Evolutionary conservation across 2,329 filamentous ascomycete genomes (phyloP).

Genomic region (Stenocarpella maydis): DNA sequence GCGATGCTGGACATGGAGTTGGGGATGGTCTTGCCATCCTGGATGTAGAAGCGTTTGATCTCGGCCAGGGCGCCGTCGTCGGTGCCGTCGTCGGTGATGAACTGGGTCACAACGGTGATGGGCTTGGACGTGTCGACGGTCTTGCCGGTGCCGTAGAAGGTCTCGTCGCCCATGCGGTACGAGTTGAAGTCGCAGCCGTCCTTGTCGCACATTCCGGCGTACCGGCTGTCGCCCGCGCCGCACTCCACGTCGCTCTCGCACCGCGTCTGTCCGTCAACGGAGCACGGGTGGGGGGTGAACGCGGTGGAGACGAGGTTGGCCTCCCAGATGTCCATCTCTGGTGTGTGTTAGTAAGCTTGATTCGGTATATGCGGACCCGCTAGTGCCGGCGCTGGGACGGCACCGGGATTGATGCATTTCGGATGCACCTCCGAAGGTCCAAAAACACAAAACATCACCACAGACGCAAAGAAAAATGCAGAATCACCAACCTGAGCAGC

Average conservation of each 20-base stretch:
- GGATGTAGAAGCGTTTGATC: slow-evolving; percentile 66
- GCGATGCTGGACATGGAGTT: slow-evolving; percentile 51
- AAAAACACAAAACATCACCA: too few species aligned
- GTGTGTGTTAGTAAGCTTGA: not conserved
- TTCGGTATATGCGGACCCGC: too few species aligned
- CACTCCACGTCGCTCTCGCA: slow-evolving; percentile 58
- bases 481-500: not conserved
- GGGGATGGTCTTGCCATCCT: slow-evolving; percentile 60
- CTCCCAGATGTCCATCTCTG: slow-evolving; percentile 68
- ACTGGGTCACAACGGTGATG: slow-evolving; percentile 68
- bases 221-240: slow-evolving; percentile 59
- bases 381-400: not conserved
- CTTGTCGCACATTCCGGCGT: slow-evolving; percentile 67
- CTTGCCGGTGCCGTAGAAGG: slow-evolving; percentile 63
- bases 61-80: slow-evolving; percentile 58
- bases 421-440: too few species aligned
- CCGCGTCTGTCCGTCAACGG: slow-evolving; percentile 48
- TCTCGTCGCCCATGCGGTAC: slow-evolving; percentile 64
- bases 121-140: slow-evolving; percentile 61
- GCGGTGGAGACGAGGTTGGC: slow-evolving; percentile 69
- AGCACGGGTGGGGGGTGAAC: slow-evolving; percentile 67
- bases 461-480: slow-evolving; percentile 44
- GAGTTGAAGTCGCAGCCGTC: slow-evolving; percentile 71
- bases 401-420: not conserved
- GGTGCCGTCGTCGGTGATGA: slow-evolving; percentile 50